Base-by-base conservation (phyloP, 2,329 filamentous ascomycete species). In the Mycosphaerella sp. region DNA sequence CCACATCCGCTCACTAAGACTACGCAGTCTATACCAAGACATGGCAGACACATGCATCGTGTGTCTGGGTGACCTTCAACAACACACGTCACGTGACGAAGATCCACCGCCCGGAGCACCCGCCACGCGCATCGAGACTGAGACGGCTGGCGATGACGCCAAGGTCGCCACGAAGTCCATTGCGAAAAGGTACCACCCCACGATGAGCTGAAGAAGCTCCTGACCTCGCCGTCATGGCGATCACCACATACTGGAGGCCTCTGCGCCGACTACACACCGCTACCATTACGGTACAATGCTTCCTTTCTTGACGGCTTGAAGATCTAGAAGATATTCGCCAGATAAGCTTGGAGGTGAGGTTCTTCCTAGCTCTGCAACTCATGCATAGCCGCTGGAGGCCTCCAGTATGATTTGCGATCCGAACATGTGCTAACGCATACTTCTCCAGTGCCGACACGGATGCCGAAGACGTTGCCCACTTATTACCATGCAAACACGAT, bases 401-500 rank as follows among this genome's bases (percentile, higher is more conserved):
- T 67, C 58, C 61, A 66, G 62, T 63, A 62, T 62, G 59, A 55
- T 41, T 41, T 42, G 29, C 23, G 4, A 2, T 11, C 44, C 21
- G n/a, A 59, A 32, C n/a, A 42, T 17, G 36, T 61, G 62, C 68
- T 70, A 51, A 70, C 60, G 40, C 45, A 40, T 41, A 26, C 4
- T 23, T 29, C 29, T 29, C 26, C 54, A 70, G 66, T 54, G 62
- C 66, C 45, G 59, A 66, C 55, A 55, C 68, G 53, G 75, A 80
- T 57, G 72, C 77, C 55, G 77, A 80, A 53, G 65, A 75, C 59
- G 79, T 85, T 64, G 82, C 82, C 55, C 81, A 83, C 66, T 67
- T 85, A 29, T 69, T 84, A 56, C 85, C 89, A 45, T 98, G 93
- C 73, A 87, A 89, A 55, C 95, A 98, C 76, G 81, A 91, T 64